phyloP scores from a whole-genome alignment of 805 yeast species.

The Wickerhamiella qilinensis region DNA sequence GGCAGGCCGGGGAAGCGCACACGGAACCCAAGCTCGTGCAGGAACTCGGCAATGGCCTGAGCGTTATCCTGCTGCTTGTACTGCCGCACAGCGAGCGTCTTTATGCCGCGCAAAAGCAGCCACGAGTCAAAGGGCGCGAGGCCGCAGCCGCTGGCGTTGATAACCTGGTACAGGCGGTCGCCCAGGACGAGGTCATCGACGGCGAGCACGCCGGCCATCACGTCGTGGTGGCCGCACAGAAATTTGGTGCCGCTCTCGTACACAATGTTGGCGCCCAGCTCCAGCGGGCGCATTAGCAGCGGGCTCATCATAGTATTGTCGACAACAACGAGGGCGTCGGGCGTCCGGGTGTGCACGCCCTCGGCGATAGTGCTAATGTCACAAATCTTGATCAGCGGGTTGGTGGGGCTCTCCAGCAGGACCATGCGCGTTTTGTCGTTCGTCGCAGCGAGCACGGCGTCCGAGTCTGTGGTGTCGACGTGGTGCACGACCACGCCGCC shows the following conservation, averaged over 20 bases:
- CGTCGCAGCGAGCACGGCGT: constrained; percentile 40
- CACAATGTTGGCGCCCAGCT: constrained; percentile 76
- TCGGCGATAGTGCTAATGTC: constrained; percentile 55
- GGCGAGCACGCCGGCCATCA: constrained; percentile 90
- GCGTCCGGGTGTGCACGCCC: constrained; percentile 50
- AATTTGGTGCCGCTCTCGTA: constrained; percentile 91
- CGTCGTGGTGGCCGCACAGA: constrained; percentile 86
- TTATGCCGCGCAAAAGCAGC: constrained; percentile 76
- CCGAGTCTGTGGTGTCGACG: constrained; percentile 65
- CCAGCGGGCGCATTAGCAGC: constrained; percentile 65
- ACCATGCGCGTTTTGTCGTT: constrained; percentile 52
- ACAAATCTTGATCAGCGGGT: constrained; percentile 78
- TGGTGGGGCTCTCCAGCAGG: constrained; percentile 82
- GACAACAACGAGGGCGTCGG: constrained; percentile 67
- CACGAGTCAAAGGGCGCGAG: constrained; percentile 86
- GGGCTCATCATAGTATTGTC: constrained; percentile 98
- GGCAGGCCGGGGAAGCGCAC: constrained; percentile 78
- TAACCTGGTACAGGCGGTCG: constrained; percentile 52
- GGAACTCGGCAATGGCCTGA: constrained; percentile 54
- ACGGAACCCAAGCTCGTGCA: constrained; percentile 49
- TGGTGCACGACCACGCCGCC: constrained; percentile 55
- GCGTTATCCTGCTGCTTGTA: constrained; percentile 83
- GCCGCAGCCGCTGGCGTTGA: constrained; percentile 85
- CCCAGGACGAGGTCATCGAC: constrained; percentile 48
- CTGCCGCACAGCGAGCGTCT: constrained; percentile 71